Percentiles rank a stretch among this genome's conserved stretches.
phyloP scores from a whole-genome alignment of 768 basidiomycete species.

The Rhizopogon vesiculosus region DNA sequence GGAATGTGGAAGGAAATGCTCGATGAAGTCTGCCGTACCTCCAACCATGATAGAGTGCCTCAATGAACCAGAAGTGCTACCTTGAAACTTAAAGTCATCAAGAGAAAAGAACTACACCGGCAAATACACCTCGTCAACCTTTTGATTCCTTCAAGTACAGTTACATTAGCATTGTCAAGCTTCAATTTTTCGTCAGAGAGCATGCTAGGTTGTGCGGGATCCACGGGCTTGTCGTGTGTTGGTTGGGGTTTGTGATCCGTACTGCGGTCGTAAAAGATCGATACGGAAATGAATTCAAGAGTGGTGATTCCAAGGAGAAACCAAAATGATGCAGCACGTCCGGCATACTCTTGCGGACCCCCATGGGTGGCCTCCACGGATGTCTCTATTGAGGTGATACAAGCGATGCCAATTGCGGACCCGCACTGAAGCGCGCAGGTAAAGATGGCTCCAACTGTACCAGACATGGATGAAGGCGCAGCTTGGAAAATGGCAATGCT shows the following conservation, averaged over 20 bases:
- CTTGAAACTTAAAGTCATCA: neutral
- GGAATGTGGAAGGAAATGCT: too few relatives aligned
- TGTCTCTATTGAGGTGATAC: slow-evolving; percentile 43
- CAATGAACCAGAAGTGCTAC: too few relatives aligned
- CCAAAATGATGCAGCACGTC: slow-evolving; percentile 42
- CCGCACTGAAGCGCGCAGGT: slow-evolving; percentile 51
- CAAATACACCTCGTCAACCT: neutral
- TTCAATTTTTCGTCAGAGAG: neutral
- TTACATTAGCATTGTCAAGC: neutral
- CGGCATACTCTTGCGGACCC: slow-evolving; percentile 28
- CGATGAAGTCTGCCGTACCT: too few relatives aligned
- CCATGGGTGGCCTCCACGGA: slow-evolving; percentile 33
- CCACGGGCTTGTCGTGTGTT: neutral
- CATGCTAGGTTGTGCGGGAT: neutral
- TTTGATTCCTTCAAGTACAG: too few relatives aligned
- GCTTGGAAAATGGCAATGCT: slow-evolving; percentile 50
- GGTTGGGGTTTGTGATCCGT: slow-evolving; percentile 8
- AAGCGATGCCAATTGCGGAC: slow-evolving; percentile 45
- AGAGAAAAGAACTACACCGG: neutral
- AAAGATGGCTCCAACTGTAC: slow-evolving; percentile 53
- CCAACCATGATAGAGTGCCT: too few relatives aligned
- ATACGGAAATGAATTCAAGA: slow-evolving; percentile 27
- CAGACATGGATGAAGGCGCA: slow-evolving; percentile 43
- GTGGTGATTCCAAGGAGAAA: slow-evolving; percentile 34
- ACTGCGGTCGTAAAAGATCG: slow-evolving; percentile 29